These are phyloP conservation scores for Calonectria crousiana DNA, from an alignment of 2,329 filamentous ascomycete genomes.

Conservation along the genomic window DNA sequence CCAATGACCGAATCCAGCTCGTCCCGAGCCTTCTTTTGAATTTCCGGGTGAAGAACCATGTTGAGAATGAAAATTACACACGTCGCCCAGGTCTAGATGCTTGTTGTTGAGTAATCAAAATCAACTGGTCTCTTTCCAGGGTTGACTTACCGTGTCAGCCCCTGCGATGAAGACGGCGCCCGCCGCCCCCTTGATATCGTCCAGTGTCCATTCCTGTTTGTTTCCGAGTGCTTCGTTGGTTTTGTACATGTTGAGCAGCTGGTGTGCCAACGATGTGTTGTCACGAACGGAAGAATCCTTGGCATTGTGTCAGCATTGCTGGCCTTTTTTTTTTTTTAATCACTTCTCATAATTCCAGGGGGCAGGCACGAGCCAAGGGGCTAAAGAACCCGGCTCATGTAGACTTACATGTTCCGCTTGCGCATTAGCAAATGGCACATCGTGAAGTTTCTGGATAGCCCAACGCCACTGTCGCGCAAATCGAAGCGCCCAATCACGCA, in stretches of 20 bases:
- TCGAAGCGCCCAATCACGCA: conserved; percentile 47
- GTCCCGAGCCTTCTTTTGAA: conserved; percentile 60
- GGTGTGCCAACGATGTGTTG: conserved; percentile 43
- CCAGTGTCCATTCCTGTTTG: conserved; percentile 47
- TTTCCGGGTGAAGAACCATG: conserved; percentile 55
- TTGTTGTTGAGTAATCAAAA: conserved; percentile 34
- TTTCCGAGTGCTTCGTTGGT: conserved; percentile 26
- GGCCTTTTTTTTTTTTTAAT: not conserved
- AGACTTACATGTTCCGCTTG: conserved; percentile 43
- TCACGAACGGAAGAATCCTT: conserved; percentile 24
- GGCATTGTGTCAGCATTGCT: conserved; percentile 33
- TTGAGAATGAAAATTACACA: conserved; percentile 56
- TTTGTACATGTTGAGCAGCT: conserved; percentile 36
- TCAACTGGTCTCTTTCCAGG: conserved; percentile 26
- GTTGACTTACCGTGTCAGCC: conserved; percentile 53
- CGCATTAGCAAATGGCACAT: conserved; percentile 47
- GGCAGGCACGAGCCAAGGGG: not conserved
- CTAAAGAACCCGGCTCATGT: not conserved
- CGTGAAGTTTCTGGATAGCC: conserved; percentile 50
- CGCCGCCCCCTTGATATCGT: conserved; percentile 63
- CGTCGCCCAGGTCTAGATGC: conserved; percentile 43
- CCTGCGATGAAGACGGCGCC: conserved; percentile 63
- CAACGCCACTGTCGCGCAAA: conserved; percentile 51
- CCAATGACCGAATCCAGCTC: conserved; percentile 60
- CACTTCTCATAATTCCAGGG: not conserved